These are phyloP conservation scores for Echria macrotheca DNA, from an alignment of 495 filamentous ascomycete genomes.

Conservation along the genomic window DNA sequence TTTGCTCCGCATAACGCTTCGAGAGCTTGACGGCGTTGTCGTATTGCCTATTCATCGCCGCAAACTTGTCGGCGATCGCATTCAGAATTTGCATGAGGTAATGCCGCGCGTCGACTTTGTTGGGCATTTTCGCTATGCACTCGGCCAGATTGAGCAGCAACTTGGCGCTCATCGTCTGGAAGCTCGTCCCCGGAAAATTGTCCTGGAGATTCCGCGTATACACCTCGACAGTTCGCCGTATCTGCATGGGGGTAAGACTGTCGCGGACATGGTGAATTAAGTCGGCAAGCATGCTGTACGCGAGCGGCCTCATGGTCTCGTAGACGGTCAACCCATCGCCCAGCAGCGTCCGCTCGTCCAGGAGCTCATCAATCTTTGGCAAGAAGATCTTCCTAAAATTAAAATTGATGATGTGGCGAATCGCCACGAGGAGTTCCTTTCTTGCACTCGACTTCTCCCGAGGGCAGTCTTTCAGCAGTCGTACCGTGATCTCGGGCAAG, in stretches of 20 bases:
- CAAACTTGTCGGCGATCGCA: slow-evolving; percentile 96
- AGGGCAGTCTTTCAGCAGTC: slow-evolving; percentile 88
- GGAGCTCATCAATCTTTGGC: slow-evolving; percentile 86
- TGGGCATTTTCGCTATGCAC: slow-evolving; percentile 82
- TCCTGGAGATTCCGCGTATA: slow-evolving; percentile 97
- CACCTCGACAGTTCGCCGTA: slow-evolving; percentile 88
- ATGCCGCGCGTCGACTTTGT: slow-evolving; percentile 89
- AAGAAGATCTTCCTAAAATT: slow-evolving; percentile 96
- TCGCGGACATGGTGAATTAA: slow-evolving; percentile 96
- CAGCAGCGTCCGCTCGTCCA: slow-evolving; percentile 89
- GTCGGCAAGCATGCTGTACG: slow-evolving; percentile 98
- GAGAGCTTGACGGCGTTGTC: slow-evolving; percentile 90
- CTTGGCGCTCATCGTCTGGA: slow-evolving; percentile 99
- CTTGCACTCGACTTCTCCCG: slow-evolving; percentile 87
- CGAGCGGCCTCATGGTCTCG: slow-evolving; percentile 90
- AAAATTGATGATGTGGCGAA: slow-evolving; percentile 98
- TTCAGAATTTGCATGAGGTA: slow-evolving; percentile 96
- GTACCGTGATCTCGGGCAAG: slow-evolving; percentile 85
- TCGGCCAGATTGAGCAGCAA: slow-evolving; percentile 95
- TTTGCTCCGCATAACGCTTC: slow-evolving; percentile 59
- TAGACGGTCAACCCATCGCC: slow-evolving; percentile 96
- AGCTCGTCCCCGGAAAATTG: slow-evolving; percentile 94
- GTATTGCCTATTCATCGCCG: slow-evolving; percentile 95
- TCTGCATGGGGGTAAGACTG: slow-evolving; percentile 74
- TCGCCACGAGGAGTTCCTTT: slow-evolving; percentile 93